phyloP scores from a whole-genome alignment of 2,329 filamentous ascomycete genomes.

The Chrysosporium queenslandicum region DNA sequence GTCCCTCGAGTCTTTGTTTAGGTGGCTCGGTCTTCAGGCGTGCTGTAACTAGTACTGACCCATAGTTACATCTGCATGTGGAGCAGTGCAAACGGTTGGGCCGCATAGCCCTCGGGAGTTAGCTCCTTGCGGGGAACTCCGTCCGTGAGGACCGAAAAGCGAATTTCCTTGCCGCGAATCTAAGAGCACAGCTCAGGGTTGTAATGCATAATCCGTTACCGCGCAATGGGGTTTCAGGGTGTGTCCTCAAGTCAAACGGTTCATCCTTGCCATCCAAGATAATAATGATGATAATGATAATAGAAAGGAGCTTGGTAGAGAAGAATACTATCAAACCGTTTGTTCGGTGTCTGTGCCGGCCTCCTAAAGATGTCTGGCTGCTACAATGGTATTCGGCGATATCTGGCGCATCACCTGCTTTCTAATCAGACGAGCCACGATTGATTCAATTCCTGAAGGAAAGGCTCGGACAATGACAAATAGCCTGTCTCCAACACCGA shows the following conservation, averaged over 20 bases:
- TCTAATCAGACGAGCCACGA: no score
- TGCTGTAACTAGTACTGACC: no score
- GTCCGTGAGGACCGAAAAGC: background rate
- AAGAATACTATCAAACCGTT: no score
- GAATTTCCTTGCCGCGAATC: background rate
- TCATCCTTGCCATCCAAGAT: no score
- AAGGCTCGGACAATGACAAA: background rate
- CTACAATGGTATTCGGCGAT: background rate
- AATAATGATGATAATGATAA: no score
- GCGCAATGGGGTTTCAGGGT: no score
- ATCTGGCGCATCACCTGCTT: background rate
- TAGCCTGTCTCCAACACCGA: no score
- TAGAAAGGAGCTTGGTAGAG: no score
- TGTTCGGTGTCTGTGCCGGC: background rate
- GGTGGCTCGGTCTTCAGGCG: background rate
- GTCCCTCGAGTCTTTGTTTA: background rate
- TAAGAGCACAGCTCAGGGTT: no score
- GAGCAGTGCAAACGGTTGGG: background rate
- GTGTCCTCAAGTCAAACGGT: no score
- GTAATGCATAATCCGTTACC: no score
- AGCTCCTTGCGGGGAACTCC: background rate
- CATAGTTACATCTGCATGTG: background rate
- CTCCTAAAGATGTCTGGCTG: background rate
- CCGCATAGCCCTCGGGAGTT: background rate
- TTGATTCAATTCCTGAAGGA: no score